Evolutionary conservation across 1,139 yeast genomes (phyloP).

Genomic region (Suhomyces yuchorum): DNA sequence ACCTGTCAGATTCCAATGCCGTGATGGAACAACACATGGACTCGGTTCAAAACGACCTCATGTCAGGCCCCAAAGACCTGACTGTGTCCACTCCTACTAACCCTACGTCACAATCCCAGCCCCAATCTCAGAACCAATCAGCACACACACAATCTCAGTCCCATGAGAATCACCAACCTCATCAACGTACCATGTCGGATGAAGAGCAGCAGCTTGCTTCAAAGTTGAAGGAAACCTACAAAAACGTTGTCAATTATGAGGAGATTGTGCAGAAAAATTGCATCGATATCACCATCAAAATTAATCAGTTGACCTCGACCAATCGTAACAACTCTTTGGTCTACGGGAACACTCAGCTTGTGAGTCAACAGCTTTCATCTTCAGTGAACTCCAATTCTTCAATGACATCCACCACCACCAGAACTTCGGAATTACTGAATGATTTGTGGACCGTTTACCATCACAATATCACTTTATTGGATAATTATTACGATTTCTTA

Average conservation of each 20-base stretch:
- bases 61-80: slow-evolving; percentile 12
- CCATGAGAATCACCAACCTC: slow-evolving; percentile 11
- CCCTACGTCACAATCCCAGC: slow-evolving; percentile 9
- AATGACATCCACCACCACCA: slow-evolving; percentile 22
- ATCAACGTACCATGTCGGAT: slow-evolving; percentile 49
- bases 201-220: slow-evolving; percentile 73
- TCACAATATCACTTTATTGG: slow-evolving; percentile 62
- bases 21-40: slow-evolving; percentile 16
- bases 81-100: slow-evolving; percentile 13
- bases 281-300: slow-evolving; percentile 53
- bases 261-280: slow-evolving; percentile 71
- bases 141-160: slow-evolving; percentile 17
- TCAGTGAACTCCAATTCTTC: slow-evolving; percentile 23
- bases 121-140: slow-evolving; percentile 12
- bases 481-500: slow-evolving; percentile 69
- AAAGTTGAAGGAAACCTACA: slow-evolving; percentile 72
- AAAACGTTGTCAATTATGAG: slow-evolving; percentile 66
- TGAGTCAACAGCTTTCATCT: slow-evolving; percentile 23
- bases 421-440: slow-evolving; percentile 56
- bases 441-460: slow-evolving; percentile 74
- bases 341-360: slow-evolving; percentile 23
- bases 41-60: slow-evolving; percentile 1
- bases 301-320: slow-evolving; percentile 46
- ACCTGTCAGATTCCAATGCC: slow-evolving; percentile 45
- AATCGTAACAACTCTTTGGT: slow-evolving; percentile 18